Percentiles rank a stretch among this genome's conserved stretches.
These are phyloP conservation scores for Botrytis fragariae DNA, from an alignment of 2,329 filamentous ascomycete species.

Conservation along the genomic window DNA sequence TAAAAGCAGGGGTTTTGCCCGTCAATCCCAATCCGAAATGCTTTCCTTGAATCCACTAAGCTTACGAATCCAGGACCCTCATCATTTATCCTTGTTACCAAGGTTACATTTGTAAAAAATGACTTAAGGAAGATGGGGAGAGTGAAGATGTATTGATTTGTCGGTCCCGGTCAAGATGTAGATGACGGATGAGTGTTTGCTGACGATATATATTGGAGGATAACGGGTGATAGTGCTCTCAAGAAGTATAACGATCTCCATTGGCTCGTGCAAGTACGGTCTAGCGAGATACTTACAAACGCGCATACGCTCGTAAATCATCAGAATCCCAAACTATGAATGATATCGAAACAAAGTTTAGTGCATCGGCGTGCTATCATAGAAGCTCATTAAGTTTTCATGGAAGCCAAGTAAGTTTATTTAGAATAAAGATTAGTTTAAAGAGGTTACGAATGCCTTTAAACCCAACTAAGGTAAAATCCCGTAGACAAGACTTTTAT, in stretches of 20 bases:
- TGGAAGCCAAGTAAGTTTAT: neutral
- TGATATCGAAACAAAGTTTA: conserved; percentile 14
- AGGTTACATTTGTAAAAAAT: neutral
- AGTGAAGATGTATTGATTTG: neutral
- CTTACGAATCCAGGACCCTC: conserved; percentile 16
- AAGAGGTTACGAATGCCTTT: conserved; percentile 8
- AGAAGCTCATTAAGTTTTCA: neutral
- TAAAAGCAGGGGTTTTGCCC: neutral
- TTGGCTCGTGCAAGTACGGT: no score
- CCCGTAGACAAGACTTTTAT: neutral
- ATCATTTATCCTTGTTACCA: neutral
- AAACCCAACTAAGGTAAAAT: neutral
- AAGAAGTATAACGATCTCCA: no score
- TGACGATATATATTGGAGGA: neutral
- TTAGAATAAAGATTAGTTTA: neutral
- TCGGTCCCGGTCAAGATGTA: neutral
- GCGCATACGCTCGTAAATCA: neutral
- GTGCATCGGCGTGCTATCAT: neutral
- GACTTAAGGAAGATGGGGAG: neutral
- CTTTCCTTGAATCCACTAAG: conserved; percentile 11
- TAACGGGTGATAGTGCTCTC: neutral
- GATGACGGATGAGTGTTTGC: neutral
- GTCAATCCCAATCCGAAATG: neutral
- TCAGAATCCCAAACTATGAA: neutral
- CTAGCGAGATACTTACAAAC: neutral